phyloP scores from a whole-genome alignment of 2,329 filamentous ascomycete species.

The Zymoseptoria brevis region DNA sequence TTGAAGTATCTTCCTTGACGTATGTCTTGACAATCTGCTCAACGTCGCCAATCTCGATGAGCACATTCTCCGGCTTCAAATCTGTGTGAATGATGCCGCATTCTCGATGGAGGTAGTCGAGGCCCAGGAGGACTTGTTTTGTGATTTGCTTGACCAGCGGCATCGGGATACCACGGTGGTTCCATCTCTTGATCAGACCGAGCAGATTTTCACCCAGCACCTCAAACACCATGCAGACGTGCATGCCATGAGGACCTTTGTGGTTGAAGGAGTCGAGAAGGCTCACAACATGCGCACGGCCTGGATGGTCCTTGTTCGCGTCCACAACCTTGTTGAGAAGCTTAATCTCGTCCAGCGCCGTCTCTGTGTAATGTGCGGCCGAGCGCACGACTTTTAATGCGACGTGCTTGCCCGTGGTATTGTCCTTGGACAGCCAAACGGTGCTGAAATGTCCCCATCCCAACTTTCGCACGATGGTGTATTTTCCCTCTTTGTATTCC shows the following conservation, averaged over 20 bases:
- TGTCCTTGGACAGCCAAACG: slow-evolving; percentile 79
- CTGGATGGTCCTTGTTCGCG: slow-evolving; percentile 89
- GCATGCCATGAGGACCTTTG: slow-evolving; percentile 89
- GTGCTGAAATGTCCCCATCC: slow-evolving; percentile 99
- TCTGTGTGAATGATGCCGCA: slow-evolving; percentile 99
- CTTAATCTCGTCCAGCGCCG: slow-evolving; percentile 97
- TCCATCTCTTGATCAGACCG: slow-evolving; percentile 96
- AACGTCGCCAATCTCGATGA: slow-evolving; percentile 98
- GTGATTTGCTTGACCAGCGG: slow-evolving; percentile 96
- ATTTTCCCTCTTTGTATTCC: slow-evolving; percentile 95
- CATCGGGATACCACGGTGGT: slow-evolving; percentile 94
- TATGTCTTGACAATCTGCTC: slow-evolving; percentile 97
- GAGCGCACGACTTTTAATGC: slow-evolving; percentile 96
- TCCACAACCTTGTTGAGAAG: slow-evolving; percentile 93
- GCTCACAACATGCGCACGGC: slow-evolving; percentile 90
- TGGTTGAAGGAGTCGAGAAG: slow-evolving; percentile 95
- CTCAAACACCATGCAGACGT: slow-evolving; percentile 99
- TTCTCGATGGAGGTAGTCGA: slow-evolving; percentile 94
- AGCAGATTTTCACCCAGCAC: slow-evolving; percentile 91
- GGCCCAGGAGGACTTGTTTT: slow-evolving; percentile 88
- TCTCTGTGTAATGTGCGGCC: slow-evolving; percentile 97
- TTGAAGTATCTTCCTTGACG: slow-evolving; percentile 67
- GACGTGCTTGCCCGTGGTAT: slow-evolving; percentile 83
- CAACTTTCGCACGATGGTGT: slow-evolving; percentile 90
- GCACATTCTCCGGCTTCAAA: slow-evolving; percentile 92